Evolutionary conservation across 108 stramenopile genomes (phyloP).

Genomic region (Nitzschia sp.): DNA sequence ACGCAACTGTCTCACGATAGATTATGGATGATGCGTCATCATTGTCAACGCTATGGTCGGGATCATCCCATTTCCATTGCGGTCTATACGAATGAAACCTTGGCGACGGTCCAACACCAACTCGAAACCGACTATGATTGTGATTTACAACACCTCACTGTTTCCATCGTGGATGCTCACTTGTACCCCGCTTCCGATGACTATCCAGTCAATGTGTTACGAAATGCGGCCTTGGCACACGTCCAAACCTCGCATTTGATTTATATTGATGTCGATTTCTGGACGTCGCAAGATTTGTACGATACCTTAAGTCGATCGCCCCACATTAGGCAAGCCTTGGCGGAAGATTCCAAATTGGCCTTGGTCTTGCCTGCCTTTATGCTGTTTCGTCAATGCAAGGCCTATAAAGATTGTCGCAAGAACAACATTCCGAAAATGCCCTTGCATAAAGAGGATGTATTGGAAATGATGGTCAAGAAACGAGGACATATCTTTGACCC

Average conservation of each 20-base stretch:
- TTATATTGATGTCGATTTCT: constrained; percentile 91
- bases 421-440: constrained; percentile 74
- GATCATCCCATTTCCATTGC: constrained; percentile 74
- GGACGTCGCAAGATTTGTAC: constrained; percentile 68
- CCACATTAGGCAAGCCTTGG: constrained; percentile 38
- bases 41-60: constrained; percentile 72
- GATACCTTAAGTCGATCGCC: constrained; percentile 29
- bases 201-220: constrained; percentile 89
- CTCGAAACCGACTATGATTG: constrained; percentile 13
- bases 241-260: constrained; percentile 77
- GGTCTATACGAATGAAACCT: constrained; percentile 51
- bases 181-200: constrained; percentile 17
- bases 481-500: constrained; percentile 74
- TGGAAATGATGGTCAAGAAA: constrained; percentile 18
- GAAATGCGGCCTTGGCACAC: constrained; percentile 73
- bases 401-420: constrained; percentile 60
- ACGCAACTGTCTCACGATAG: constrained; percentile 75
- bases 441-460: constrained; percentile 34
- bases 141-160: constrained; percentile 1
- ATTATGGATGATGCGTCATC: constrained; percentile 76
- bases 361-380: constrained; percentile 83
- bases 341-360: constrained; percentile 49
- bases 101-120: background rate
- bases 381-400: constrained; percentile 48
- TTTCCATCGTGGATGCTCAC: constrained; percentile 17